phyloP scores from a whole-genome alignment of 129 eudicot species.

The Lactuca saligna region DNA sequence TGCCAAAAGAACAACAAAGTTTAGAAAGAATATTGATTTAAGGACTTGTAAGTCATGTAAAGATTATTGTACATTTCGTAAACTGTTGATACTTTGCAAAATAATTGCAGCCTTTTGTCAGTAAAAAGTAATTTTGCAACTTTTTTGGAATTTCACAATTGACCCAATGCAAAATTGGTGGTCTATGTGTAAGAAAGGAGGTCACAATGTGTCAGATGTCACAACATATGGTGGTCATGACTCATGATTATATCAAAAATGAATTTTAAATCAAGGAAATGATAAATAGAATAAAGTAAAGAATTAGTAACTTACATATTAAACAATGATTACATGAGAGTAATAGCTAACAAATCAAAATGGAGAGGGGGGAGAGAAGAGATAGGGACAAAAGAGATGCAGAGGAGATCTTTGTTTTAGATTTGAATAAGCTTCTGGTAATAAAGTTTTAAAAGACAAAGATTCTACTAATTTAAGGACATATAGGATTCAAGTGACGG shows the following conservation, averaged over 20 bases:
- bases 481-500: not conserved
- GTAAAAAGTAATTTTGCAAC: not conserved
- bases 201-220: not conserved
- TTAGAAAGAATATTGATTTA: constrained; percentile 1
- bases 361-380: not conserved
- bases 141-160: too few species aligned
- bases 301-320: not conserved
- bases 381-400: not conserved
- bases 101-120: not conserved
- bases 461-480: not conserved
- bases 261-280: not conserved
- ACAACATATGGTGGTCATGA: not conserved
- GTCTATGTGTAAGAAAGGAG: not conserved
- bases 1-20: constrained; percentile 15
- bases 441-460: not conserved
- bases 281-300: not conserved
- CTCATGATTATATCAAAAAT: not conserved
- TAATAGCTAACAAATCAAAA: too few species aligned
- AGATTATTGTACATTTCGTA: not conserved
- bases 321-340: not conserved
- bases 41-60: not conserved
- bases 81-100: not conserved
- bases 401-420: not conserved
- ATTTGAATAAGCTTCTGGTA: not conserved
- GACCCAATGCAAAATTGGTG: not conserved